A percentile compares a stretch with the other conserved stretches of the same genome.
Conservation (phyloP, 2,329 filamentous ascomycete species). For the Neurospora crassa region DNA sequence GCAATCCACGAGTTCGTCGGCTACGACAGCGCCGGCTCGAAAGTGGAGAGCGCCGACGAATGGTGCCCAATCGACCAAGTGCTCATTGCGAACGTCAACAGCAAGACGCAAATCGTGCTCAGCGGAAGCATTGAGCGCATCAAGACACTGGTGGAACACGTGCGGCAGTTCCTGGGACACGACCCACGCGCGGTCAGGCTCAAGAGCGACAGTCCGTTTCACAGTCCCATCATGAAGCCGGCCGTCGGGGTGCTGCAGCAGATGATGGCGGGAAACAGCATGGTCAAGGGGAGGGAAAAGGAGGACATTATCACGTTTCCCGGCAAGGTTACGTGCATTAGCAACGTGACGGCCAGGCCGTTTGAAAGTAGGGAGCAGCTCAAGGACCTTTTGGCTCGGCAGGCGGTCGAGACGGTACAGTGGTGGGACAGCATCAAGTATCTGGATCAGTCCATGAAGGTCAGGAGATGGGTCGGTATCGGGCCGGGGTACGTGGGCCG, state of each 20-base stretch:
- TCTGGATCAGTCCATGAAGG: slow-evolving; percentile 71
- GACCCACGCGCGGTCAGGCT: slow-evolving; percentile 81
- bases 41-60: slow-evolving; percentile 57
- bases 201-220: slow-evolving; percentile 83
- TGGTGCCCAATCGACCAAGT: slow-evolving; percentile 76
- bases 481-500: slow-evolving; percentile 89
- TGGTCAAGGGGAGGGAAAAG: slow-evolving; percentile 40
- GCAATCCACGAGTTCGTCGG: slow-evolving; percentile 74
- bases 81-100: slow-evolving; percentile 87
- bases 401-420: slow-evolving; percentile 81
- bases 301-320: slow-evolving; percentile 67
- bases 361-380: slow-evolving; percentile 66
- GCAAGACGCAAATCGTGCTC: slow-evolving; percentile 90
- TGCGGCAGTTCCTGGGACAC: slow-evolving; percentile 83
- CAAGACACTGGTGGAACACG: slow-evolving; percentile 68
- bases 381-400: slow-evolving; percentile 67
- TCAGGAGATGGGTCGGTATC: slow-evolving; percentile 81
- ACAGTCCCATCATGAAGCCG: slow-evolving; percentile 84
- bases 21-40: slow-evolving; percentile 53
- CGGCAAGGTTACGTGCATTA: slow-evolving; percentile 65
- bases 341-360: slow-evolving; percentile 75
- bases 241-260: slow-evolving; percentile 65
- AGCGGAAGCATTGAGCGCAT: slow-evolving; percentile 81
- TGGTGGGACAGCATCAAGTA: slow-evolving; percentile 95
- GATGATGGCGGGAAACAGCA: slow-evolving; percentile 52